phyloP scores from a whole-genome alignment of 129 eudicot genomes.

The carrot (Daucus carota) region DNA sequence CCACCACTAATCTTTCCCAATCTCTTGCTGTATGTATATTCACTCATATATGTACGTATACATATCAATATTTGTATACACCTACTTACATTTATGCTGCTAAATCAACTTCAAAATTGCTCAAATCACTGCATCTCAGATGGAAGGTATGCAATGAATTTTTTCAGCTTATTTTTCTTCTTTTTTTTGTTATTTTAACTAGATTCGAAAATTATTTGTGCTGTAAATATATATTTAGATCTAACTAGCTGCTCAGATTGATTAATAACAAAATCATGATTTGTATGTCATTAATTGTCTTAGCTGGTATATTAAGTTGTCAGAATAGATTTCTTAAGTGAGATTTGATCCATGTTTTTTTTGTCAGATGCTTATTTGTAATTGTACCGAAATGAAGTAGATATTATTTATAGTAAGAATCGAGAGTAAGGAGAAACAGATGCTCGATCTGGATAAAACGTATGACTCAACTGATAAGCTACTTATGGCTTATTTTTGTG shows the following conservation, averaged over 20 bases:
- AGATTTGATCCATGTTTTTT: not conserved
- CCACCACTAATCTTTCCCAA: not conserved
- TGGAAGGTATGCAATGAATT: not conserved
- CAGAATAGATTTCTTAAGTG: not conserved
- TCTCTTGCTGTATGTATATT: not conserved
- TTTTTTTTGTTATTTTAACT: not conserved
- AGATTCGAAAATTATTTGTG: too few relatives aligned
- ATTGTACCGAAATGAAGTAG: not conserved
- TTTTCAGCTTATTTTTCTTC: too few relatives aligned
- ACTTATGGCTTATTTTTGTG: too few relatives aligned
- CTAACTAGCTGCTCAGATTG: too few relatives aligned
- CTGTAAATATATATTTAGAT: not conserved
- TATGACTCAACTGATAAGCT: too few relatives aligned
- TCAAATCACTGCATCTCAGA: not conserved
- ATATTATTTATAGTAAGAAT: not conserved
- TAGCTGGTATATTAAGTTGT: not conserved
- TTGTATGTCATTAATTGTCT: too few relatives aligned
- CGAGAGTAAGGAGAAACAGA: too few relatives aligned
- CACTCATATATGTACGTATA: not conserved
- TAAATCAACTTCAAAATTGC: too few relatives aligned
- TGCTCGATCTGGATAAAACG: not conserved
- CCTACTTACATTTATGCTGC: not conserved
- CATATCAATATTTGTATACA: not conserved
- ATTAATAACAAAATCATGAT: too few relatives aligned
- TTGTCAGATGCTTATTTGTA: not conserved